phyloP scores from a whole-genome alignment of 495 filamentous ascomycete species.

The Tuber melanosporum region DNA sequence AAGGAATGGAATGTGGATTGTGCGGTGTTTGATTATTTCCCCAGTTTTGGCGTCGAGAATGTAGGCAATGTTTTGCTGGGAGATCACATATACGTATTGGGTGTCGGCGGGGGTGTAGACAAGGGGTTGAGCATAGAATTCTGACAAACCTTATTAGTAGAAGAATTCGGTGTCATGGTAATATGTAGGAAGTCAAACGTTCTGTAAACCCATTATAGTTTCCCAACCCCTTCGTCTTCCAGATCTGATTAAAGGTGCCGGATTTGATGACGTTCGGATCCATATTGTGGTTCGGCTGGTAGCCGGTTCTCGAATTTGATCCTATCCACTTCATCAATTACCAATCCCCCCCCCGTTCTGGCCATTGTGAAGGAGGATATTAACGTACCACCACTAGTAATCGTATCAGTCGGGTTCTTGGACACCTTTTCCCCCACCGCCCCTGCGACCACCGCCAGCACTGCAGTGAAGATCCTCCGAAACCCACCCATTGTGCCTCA shows the following conservation, averaged over 20 bases:
- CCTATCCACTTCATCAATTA: slow-evolving; percentile 20
- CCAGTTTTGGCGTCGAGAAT: slow-evolving; percentile 49
- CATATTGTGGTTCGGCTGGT: slow-evolving; percentile 36
- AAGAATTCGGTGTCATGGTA: no score
- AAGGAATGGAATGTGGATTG: slow-evolving; percentile 48
- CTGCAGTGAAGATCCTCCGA: not conserved
- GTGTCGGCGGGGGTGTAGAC: slow-evolving; percentile 35
- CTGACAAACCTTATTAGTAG: slow-evolving; percentile 12
- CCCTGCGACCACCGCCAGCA: not conserved
- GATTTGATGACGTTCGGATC: slow-evolving; percentile 36
- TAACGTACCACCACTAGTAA: slow-evolving; percentile 36
- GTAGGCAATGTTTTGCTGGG: slow-evolving; percentile 48
- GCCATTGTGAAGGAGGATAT: not conserved
- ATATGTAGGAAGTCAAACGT: slow-evolving; percentile 14
- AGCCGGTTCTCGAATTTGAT: slow-evolving; percentile 28
- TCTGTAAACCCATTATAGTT: slow-evolving; percentile 40
- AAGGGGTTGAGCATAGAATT: slow-evolving; percentile 41
- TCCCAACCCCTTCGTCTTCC: slow-evolving; percentile 34
- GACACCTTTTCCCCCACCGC: slow-evolving; percentile 19
- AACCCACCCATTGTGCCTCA: not conserved
- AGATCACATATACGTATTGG: slow-evolving; percentile 48
- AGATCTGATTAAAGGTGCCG: slow-evolving; percentile 38
- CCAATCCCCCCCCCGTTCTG: not conserved
- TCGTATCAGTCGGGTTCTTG: slow-evolving; percentile 38
- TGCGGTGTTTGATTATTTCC: slow-evolving; percentile 43